A percentile compares a stretch with the other conserved stretches of the same genome.
phyloP scores from a whole-genome alignment of 2,329 filamentous ascomycete genomes.

The Nannizzia gypsea region DNA sequence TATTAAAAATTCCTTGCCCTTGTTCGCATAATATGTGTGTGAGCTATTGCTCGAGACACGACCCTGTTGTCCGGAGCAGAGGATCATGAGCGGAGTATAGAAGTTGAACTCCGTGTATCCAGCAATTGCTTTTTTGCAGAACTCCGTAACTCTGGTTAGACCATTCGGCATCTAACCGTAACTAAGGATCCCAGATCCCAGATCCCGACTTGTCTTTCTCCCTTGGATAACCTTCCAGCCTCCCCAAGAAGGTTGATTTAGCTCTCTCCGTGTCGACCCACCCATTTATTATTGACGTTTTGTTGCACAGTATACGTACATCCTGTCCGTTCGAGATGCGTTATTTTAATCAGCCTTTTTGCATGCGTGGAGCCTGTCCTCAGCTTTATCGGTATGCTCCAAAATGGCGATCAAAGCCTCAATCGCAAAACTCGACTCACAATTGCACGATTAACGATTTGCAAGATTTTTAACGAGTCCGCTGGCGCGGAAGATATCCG shows the following conservation, averaged over 20 bases:
- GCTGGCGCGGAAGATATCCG: too few species aligned
- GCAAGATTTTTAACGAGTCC: too few species aligned
- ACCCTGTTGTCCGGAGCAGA: neutral
- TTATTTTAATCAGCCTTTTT: conserved; percentile 3
- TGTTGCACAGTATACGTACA: neutral
- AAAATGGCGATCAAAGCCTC: neutral
- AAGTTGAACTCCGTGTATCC: neutral
- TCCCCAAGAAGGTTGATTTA: neutral
- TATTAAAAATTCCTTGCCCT: neutral
- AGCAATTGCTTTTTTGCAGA: neutral
- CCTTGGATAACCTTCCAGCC: neutral
- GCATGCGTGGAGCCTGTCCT: neutral
- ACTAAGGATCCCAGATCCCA: neutral
- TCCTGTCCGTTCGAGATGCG: neutral
- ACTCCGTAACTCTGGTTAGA: neutral
- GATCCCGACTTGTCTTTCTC: neutral
- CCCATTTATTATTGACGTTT: neutral
- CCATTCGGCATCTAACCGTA: conserved; percentile 4
- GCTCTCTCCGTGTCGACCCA: neutral
- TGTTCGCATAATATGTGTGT: neutral
- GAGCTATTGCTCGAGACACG: neutral
- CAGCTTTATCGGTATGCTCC: neutral
- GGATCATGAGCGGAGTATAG: neutral
- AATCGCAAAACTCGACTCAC: neutral
- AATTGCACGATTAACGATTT: neutral